Base-by-base conservation (phyloP, 176 grass and related monocot species). In the Carex littledalei region DNA sequence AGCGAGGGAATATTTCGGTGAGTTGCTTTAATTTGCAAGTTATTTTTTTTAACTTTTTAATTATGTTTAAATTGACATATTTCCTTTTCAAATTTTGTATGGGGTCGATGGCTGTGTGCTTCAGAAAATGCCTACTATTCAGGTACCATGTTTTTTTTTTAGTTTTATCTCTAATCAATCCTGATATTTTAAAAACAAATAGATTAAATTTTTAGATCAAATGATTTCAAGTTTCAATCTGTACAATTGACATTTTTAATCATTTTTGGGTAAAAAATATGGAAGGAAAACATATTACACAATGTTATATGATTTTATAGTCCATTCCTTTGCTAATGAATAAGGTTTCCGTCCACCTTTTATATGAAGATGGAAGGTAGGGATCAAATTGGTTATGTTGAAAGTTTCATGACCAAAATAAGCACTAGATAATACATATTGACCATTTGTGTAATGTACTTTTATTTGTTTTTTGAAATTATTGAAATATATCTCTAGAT, bases 81-180 rank as follows among this genome's bases (percentile, higher is more conserved):
- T 63, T 83, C 9, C 0, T 39, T 77, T 66, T 53, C 32, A 35
- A 56, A 63, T 65, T 53, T 63, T 58, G 3, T 50, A 45, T 54
- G 3, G 2, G 7, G 3, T 85, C 10, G 22, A 68, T 76, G 80
- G 72, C 12, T 3, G 0, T 26, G 69, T 34, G 67, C 24, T 81
- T 81, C 89, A 98, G 93, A 98, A 98, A 98, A 98, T 98, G 96
- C 93, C 96, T 56, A 98, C 93, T 34, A 95, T 98, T 89, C 96
- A 98, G 96, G 96, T 98, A 89, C 5, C 37, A 77, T 14, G 8
- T 18, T 18, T 77, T 45, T 79, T 79, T 4, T 80, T 8, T 81
- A 26, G 0, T 11, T 22, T 22, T 3, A 49, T 45, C 17, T 63
- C 60, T 63, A 72, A 47, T 72, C 8, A 18, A 72, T 72, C 50